Conservation (phyloP, 495 filamentous ascomycete genomes). For the Xylaria castorea region DNA sequence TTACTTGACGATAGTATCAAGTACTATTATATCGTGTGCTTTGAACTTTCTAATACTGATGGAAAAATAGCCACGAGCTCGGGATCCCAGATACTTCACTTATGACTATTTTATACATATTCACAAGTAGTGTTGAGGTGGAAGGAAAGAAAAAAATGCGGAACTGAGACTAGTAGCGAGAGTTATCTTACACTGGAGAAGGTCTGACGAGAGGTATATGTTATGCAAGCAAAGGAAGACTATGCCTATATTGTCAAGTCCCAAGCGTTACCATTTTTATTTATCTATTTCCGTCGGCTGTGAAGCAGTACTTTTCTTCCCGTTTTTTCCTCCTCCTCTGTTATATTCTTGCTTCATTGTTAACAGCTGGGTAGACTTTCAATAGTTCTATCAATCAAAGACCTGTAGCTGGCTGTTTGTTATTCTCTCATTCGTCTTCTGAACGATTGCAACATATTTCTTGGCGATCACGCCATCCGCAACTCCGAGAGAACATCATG, state of each 20-base stretch:
- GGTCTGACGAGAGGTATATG: not conserved
- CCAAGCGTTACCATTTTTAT: not conserved
- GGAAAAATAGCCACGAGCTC: not conserved
- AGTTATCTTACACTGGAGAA: not conserved
- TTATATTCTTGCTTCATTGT: not conserved
- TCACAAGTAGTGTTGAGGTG: not conserved
- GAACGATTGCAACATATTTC: slow-evolving; percentile 8
- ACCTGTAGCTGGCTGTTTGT: not conserved
- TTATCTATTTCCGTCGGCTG: no score
- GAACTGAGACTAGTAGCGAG: not conserved
- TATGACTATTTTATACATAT: not conserved
- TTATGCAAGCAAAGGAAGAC: not conserved
- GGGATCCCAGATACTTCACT: not conserved
- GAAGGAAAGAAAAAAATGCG: not conserved
- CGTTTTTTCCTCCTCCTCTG: not conserved
- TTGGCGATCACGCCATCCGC: slow-evolving; percentile 14
- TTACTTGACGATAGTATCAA: not conserved
- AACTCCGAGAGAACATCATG: slow-evolving; percentile 4
- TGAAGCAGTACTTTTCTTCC: not conserved
- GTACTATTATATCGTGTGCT: not conserved
- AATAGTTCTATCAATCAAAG: not conserved
- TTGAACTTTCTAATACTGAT: not conserved
- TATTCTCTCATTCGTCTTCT: not conserved
- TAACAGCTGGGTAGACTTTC: not conserved
- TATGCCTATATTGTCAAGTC: not conserved